These are phyloP conservation scores for Pogostemon cablin DNA, from an alignment of 257 asterid genomes.

Conservation along the genomic window DNA sequence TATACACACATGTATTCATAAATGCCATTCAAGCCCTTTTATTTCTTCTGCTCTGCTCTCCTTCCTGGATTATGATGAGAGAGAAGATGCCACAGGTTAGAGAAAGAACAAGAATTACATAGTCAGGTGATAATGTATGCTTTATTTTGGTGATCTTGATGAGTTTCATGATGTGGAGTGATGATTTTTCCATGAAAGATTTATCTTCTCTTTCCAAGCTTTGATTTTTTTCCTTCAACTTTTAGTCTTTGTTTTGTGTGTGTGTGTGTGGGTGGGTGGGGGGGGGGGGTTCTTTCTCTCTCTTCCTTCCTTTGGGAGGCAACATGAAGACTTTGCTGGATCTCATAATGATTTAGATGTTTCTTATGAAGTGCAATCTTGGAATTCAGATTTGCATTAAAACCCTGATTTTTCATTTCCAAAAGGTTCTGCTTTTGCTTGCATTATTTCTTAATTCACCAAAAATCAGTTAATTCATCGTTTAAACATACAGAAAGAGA, in stretches of 20 bases:
- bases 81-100: not conserved
- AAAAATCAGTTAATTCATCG: too few species aligned
- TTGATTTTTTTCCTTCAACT: too few species aligned
- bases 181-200: not conserved
- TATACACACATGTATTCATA: constrained; percentile 37
- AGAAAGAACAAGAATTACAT: not conserved
- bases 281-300: not conserved
- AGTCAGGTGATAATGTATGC: constrained; percentile 21
- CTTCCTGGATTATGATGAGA: constrained; percentile 6
- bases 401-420: not conserved
- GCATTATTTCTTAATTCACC: not conserved
- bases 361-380: not conserved
- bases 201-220: too few species aligned
- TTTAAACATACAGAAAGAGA: too few species aligned
- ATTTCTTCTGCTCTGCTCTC: constrained; percentile 25
- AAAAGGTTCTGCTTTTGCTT: not conserved
- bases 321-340: not conserved
- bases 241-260: too few species aligned
- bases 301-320: not conserved
- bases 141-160: not conserved
- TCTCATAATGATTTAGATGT: not conserved
- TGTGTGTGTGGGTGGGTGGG: too few species aligned
- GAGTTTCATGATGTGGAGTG: constrained; percentile 6
- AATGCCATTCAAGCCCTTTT: constrained; percentile 42
- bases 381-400: not conserved